Conservation (phyloP, 352 stramenopile genomes). For the Phytophthora foliorum region DNA sequence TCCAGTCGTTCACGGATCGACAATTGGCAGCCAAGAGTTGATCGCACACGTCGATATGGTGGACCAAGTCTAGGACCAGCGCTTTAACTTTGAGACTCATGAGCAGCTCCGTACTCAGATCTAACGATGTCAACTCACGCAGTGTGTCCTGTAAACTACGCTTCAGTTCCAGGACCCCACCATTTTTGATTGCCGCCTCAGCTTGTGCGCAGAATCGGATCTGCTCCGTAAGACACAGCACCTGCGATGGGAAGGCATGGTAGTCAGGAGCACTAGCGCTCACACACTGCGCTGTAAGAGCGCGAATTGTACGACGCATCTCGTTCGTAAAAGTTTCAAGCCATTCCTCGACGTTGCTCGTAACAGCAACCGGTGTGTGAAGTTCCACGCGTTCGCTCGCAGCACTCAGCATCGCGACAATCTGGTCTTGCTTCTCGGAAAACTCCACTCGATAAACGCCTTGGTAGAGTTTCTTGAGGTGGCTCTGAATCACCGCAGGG, state of each 20-base stretch:
- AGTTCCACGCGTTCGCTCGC: constrained; percentile 88
- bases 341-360: constrained; percentile 94
- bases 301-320: constrained; percentile 92
- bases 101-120: constrained; percentile 88
- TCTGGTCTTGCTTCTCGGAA: constrained; percentile 80
- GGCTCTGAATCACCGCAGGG: constrained; percentile 93
- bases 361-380: constrained; percentile 86
- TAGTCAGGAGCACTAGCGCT: constrained; percentile 85
- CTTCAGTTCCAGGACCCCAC: constrained; percentile 72
- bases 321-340: constrained; percentile 92
- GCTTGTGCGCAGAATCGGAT: constrained; percentile 93
- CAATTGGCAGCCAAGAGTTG: constrained; percentile 81
- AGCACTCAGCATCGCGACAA: constrained; percentile 90
- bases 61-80: constrained; percentile 96
- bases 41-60: constrained; percentile 96
- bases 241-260: constrained; percentile 90
- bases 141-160: constrained; percentile 73
- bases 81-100: constrained; percentile 96
- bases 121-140: constrained; percentile 80
- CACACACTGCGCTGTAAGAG: constrained; percentile 83
- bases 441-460: constrained; percentile 94
- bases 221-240: constrained; percentile 93
- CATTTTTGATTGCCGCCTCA: constrained; percentile 89
- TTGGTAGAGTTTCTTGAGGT: constrained; percentile 98
- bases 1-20: constrained; percentile 77